phyloP scores from a whole-genome alignment of 2,329 filamentous ascomycete genomes.

The Monilinia vaccinii-corymbosi region DNA sequence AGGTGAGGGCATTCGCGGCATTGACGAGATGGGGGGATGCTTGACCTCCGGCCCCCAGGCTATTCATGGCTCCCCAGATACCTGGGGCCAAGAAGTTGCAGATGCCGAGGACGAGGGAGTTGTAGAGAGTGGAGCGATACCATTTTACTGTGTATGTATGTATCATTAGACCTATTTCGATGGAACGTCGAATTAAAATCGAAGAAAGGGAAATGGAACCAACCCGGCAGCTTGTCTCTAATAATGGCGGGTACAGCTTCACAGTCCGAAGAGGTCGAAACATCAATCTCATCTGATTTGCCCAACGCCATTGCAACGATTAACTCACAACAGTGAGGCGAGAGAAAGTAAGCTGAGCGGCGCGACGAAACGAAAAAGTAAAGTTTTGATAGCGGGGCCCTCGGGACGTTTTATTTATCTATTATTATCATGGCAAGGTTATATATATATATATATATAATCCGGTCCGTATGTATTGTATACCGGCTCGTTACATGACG shows the following conservation, averaged over 20 bases:
- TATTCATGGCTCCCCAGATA: conserved; percentile 68
- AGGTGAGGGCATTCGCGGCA: conserved; percentile 60
- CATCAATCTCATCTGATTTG: conserved; percentile 9
- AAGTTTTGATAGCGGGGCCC: not conserved
- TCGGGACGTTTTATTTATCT: not conserved
- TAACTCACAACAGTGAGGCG: not conserved
- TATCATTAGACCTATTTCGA: not conserved
- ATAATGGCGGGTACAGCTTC: conserved; percentile 14
- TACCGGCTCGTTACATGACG: not conserved
- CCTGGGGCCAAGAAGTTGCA: conserved; percentile 64
- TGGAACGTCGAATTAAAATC: not conserved
- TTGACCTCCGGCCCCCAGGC: conserved; percentile 59
- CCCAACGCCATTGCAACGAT: not conserved
- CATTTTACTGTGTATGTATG: conserved; percentile 38
- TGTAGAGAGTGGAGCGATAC: conserved; percentile 65
- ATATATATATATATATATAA: not conserved
- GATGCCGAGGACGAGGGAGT: conserved; percentile 60
- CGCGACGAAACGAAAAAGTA: not conserved
- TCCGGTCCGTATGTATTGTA: not conserved
- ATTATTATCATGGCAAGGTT: too few species aligned
- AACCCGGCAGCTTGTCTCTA: conserved; percentile 15
- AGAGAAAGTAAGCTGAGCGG: not conserved
- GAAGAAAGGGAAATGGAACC: not conserved
- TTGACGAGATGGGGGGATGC: conserved; percentile 56
- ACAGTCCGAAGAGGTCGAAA: conserved; percentile 14